phyloP scores from a whole-genome alignment of 345 rosid species.

The Aquilaria yunnanensis region DNA sequence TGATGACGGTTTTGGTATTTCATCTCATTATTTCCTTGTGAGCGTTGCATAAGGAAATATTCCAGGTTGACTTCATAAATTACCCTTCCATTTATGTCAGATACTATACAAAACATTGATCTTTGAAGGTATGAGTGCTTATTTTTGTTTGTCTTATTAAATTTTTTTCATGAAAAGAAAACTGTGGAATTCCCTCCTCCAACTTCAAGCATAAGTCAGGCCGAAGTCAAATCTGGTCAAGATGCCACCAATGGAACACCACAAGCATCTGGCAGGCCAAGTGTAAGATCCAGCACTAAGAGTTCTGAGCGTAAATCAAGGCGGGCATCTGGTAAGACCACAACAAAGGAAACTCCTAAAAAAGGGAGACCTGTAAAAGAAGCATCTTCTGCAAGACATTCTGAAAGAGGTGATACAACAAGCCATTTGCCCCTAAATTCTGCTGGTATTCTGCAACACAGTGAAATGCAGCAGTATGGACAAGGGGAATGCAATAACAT shows the following conservation, averaged over 20 bases:
- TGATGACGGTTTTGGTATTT: too few species aligned
- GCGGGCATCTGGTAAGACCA: constrained; percentile 49
- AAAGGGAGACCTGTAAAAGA: constrained; percentile 47
- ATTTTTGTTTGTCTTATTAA: too few species aligned
- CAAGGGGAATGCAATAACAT: constrained; percentile 33
- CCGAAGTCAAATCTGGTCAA: constrained; percentile 32
- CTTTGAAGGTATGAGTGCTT: too few species aligned
- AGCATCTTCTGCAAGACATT: constrained; percentile 27
- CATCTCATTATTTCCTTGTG: too few species aligned
- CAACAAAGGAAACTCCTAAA: constrained; percentile 54
- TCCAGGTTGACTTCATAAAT: too few species aligned
- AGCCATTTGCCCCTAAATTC: constrained; percentile 35
- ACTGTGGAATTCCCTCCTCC: constrained; percentile 50
- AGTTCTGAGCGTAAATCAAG: constrained; percentile 67
- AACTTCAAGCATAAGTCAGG: constrained; percentile 36
- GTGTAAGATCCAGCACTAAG: constrained; percentile 33
- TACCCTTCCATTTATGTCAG: too few species aligned
- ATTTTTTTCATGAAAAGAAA: constrained; percentile 28
- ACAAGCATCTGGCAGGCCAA: constrained; percentile 27
- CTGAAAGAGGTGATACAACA: constrained; percentile 45
- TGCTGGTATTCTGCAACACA: constrained; percentile 43
- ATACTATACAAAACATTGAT: too few species aligned
- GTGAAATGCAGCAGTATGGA: constrained; percentile 50
- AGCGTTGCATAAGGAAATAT: too few species aligned
- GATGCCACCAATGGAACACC: constrained; percentile 29